Percentiles rank a stretch among this genome's conserved stretches.
phyloP scores from a whole-genome alignment of 2,329 filamentous ascomycete species.

The Aaosphaeria arxii region DNA sequence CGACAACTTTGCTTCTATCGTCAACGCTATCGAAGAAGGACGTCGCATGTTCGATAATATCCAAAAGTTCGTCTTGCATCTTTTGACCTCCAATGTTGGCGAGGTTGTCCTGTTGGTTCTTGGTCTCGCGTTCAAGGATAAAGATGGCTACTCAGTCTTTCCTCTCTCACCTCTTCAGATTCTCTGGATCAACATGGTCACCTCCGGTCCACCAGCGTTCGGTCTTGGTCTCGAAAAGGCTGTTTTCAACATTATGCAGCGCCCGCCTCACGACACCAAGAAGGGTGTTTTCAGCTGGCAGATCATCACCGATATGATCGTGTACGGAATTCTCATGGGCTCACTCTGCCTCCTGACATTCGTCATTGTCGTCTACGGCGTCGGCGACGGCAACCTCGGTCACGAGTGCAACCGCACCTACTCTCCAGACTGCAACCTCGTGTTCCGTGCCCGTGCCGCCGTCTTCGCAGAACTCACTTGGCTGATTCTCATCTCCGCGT shows the following conservation, averaged over 20 bases:
- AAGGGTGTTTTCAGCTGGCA: conserved; percentile 33
- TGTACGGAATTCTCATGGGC: conserved; percentile 34
- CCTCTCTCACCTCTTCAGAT: conserved; percentile 36
- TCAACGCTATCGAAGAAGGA: conserved; percentile 45
- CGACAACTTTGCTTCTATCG: conserved; percentile 46
- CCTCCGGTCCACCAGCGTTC: conserved; percentile 34
- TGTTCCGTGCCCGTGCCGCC: conserved; percentile 24
- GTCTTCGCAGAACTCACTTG: conserved; percentile 20
- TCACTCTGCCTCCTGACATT: conserved; percentile 32
- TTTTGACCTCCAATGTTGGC: conserved; percentile 31
- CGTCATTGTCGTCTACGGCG: conserved; percentile 32
- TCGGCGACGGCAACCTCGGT: conserved; percentile 30
- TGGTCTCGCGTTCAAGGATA: conserved; percentile 33
- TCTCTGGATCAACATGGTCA: conserved; percentile 40
- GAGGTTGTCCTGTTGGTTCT: conserved; percentile 33
- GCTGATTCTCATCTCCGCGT: conserved; percentile 17
- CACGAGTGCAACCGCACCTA: conserved; percentile 29
- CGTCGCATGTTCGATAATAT: conserved; percentile 48
- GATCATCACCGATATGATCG: conserved; percentile 34
- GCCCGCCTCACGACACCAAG: conserved; percentile 20
- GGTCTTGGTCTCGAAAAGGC: conserved; percentile 34
- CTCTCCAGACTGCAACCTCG: conserved; percentile 22
- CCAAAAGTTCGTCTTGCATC: conserved; percentile 39
- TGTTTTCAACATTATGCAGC: conserved; percentile 30
- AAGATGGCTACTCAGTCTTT: conserved; percentile 31